phyloP scores from a whole-genome alignment of 1,284 basidiomycete species.

The Macrocystidia cucumis region DNA sequence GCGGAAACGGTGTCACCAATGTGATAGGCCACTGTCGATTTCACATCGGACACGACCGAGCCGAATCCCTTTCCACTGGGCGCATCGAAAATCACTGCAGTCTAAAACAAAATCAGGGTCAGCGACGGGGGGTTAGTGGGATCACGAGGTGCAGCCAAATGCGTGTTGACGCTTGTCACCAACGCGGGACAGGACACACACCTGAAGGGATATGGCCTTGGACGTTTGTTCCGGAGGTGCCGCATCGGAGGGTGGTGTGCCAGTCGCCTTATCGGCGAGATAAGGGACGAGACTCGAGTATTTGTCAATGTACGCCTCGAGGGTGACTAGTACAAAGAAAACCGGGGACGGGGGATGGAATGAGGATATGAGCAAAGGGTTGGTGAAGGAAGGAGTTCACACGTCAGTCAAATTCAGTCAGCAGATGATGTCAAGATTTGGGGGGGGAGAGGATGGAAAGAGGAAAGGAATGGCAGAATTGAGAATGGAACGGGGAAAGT shows the following conservation, averaged over 20 bases:
- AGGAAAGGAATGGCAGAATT: conserved; percentile 5
- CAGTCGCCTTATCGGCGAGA: conserved; percentile 43
- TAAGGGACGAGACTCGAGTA: conserved; percentile 61
- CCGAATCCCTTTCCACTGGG: conserved; percentile 59
- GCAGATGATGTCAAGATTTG: too few species aligned
- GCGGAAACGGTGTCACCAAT: conserved; percentile 53
- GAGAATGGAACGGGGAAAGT: background rate
- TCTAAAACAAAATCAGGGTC: conserved; percentile 26
- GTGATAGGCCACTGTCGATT: conserved; percentile 35
- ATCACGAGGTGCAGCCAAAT: too few species aligned
- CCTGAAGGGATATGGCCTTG: conserved; percentile 64
- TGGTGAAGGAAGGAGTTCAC: too few species aligned
- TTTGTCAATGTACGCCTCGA: conserved; percentile 76
- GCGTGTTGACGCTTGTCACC: background rate
- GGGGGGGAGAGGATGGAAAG: too few species aligned
- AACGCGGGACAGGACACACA: conserved; percentile 16
- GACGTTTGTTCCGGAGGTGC: conserved; percentile 61
- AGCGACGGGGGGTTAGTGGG: too few species aligned
- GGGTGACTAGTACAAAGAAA: conserved; percentile 54
- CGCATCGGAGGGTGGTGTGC: conserved; percentile 47
- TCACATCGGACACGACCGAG: conserved; percentile 55
- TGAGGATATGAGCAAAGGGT: too few species aligned
- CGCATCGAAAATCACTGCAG: conserved; percentile 54
- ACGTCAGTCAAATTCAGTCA: too few species aligned
- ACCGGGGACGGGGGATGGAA: too few species aligned